Percentiles rank a stretch among this genome's conserved stretches.
phyloP scores from a whole-genome alignment of 176 grass and related monocot genomes.

The Aegilops longissima region DNA sequence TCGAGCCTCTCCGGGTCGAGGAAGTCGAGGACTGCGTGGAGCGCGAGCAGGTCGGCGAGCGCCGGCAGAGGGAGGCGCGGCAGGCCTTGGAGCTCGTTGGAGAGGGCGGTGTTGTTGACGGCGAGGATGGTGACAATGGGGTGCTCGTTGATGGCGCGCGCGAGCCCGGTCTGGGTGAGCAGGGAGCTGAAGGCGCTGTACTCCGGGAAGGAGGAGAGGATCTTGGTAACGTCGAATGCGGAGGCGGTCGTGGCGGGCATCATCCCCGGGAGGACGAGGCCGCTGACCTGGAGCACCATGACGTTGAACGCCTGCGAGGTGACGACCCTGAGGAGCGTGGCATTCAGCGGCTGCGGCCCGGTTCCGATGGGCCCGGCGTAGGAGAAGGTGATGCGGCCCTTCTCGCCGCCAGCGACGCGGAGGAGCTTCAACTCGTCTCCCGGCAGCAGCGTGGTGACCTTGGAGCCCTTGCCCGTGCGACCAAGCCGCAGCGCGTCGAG shows the following conservation, averaged over 20 bases:
- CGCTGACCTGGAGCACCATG: constrained; percentile 15
- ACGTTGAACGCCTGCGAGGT: background rate
- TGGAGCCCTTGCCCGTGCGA: background rate
- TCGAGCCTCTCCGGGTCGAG: constrained; percentile 41
- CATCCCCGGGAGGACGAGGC: background rate
- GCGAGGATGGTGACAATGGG: constrained; percentile 57
- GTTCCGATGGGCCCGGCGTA: background rate
- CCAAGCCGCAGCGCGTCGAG: constrained; percentile 11
- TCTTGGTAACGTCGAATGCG: constrained; percentile 39
- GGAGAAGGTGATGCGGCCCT: background rate
- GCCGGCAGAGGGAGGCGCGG: background rate
- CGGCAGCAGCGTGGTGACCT: constrained; percentile 21
- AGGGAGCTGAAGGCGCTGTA: constrained; percentile 37
- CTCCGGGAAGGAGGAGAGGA: constrained; percentile 49
- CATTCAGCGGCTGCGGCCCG: background rate
- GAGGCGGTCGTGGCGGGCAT: constrained; percentile 2
- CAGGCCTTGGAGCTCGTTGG: background rate
- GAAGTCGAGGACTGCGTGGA: constrained; percentile 67
- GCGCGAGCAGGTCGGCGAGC: constrained; percentile 42
- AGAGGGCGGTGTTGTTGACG: constrained; percentile 43
- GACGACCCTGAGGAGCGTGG: background rate
- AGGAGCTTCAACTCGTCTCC: background rate
- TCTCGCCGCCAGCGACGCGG: background rate
- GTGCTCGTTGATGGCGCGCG: constrained; percentile 47
- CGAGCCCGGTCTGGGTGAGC: constrained; percentile 43